Base-by-base conservation (phyloP, 495 filamentous ascomycete genomes). In the Hyphodiscus hymeniophilus region DNA sequence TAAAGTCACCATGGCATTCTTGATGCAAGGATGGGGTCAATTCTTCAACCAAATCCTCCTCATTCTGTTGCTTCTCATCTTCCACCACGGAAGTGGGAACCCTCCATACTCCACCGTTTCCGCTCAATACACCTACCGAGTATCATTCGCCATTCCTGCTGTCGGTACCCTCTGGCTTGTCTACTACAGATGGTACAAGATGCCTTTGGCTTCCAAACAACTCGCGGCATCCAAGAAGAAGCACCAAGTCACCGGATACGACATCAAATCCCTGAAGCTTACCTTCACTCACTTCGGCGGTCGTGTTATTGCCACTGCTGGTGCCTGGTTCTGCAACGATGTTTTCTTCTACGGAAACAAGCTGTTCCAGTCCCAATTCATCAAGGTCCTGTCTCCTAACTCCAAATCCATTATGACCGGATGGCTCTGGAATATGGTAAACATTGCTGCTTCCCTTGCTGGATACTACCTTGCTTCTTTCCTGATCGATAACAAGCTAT, bases 291-390 rank as follows among this genome's bases (percentile, higher is more conserved):
- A 86, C 73, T 95, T 94, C 44, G 85, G 87, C 36, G 78, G 80
- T 38, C 87, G 89, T 40, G 65, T 94, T 23, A 60, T 95, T n/a
- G 89, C 87, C 15, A 94, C 89, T 22, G 78, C 86, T 22, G 82
- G 82, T 40, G 75, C 76, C 13, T 95, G 89, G 89, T 95, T 85
- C 63, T 81, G 77, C 68, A 95, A 94, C 62, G 89, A 94, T 63
- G 79, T 95, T 16, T 94, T 95, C 76, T 95, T 95, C 71, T 95
- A 95, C 66, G 89, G 89, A 54, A 95, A 94, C 83, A 94, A 94
- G 76, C 81, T 95, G 31, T 95, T 95, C 75, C 88, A 94, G 67
- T 74, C 72, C 54, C 76, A 89, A 60, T 95, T 95, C 65, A 94
- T 94, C 60, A 65, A 56, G 1, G 81, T 86, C 58, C 78, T 94